A percentile compares a stretch with the other conserved stretches of the same genome.
phyloP scores from a whole-genome alignment of 2,329 filamentous ascomycete genomes.

The Aspergillus arachidicola region DNA sequence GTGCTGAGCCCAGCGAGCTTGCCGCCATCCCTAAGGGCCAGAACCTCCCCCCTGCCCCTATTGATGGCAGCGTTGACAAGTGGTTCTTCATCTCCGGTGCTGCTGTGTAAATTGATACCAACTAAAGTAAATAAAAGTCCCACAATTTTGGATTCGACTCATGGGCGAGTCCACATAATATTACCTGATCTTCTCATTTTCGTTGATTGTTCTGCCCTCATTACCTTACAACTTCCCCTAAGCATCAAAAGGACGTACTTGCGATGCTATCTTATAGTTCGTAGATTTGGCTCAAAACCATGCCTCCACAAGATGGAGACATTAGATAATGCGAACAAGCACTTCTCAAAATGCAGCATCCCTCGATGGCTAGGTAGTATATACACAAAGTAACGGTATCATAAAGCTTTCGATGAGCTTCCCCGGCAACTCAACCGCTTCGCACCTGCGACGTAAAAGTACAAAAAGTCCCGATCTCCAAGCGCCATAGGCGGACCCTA shows the following conservation, averaged over 20 bases:
- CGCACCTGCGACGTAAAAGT: conserved; percentile 5
- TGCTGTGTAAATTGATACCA: conserved; percentile 63
- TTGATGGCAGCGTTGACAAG: conserved; percentile 97
- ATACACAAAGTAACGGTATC: conserved; percentile 15
- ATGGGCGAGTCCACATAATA: conserved; percentile 11
- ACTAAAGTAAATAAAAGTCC: conserved; percentile 35
- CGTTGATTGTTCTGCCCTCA: not conserved
- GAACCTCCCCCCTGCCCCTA: conserved; percentile 81
- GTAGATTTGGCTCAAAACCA: not conserved
- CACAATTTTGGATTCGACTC: conserved; percentile 14
- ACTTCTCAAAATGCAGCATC: conserved; percentile 1
- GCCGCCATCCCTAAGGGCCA: conserved; percentile 77
- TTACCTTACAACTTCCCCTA: not conserved
- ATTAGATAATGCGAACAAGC: not conserved
- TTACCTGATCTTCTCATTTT: not conserved
- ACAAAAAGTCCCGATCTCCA: conserved; percentile 5
- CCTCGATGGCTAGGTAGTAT: conserved; percentile 14
- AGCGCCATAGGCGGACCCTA: conserved; percentile 5
- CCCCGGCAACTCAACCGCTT: not conserved
- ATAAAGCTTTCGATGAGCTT: conserved; percentile 10
- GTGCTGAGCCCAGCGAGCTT: conserved; percentile 69
- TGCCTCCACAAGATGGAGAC: not conserved
- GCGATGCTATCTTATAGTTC: not conserved
- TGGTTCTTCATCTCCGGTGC: conserved; percentile 99
- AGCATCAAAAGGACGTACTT: not conserved